Percentiles rank a stretch among this genome's conserved stretches.
Evolutionary conservation across 306 rosid species (phyloP).

Genomic region (Quercus engelmannii): DNA sequence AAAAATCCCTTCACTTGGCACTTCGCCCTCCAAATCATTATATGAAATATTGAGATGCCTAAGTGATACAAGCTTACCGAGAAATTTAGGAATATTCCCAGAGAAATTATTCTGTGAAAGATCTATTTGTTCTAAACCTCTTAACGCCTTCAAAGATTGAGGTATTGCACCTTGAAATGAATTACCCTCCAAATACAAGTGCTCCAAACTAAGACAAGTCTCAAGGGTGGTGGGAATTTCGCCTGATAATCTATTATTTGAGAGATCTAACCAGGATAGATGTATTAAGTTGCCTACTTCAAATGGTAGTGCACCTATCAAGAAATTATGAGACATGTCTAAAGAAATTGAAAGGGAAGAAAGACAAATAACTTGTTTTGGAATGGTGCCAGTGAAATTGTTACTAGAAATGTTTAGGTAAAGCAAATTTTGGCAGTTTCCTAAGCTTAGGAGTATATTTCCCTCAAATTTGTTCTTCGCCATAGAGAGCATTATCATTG

Average conservation of each 20-base stretch:
- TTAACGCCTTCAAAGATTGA: constrained; percentile 21
- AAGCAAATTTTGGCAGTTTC: constrained; percentile 21
- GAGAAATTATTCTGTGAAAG: constrained; percentile 35
- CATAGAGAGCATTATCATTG: constrained; percentile 8
- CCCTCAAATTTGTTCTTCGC: constrained; percentile 33
- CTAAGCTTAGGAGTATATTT: constrained; percentile 33
- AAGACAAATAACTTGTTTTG: constrained; percentile 26
- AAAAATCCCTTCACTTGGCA: constrained; percentile 31
- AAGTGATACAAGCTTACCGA: constrained; percentile 15
- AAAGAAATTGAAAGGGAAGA: constrained; percentile 36
- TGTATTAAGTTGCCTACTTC: constrained; percentile 27
- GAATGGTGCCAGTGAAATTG: constrained; percentile 39
- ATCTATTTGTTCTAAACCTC: constrained; percentile 33
- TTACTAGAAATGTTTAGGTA: constrained; percentile 21
- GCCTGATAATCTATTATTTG: constrained; percentile 31
- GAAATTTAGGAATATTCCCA: constrained; percentile 34
- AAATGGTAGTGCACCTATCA: constrained; percentile 32
- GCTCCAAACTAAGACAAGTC: constrained; percentile 22
- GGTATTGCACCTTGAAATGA: constrained; percentile 34
- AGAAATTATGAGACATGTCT: constrained; percentile 28
- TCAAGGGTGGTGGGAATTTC: constrained; percentile 33
- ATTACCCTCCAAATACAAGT: constrained; percentile 33
- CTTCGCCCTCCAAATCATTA: constrained; percentile 35
- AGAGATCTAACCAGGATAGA: constrained; percentile 24
- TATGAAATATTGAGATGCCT: constrained; percentile 28